Evolutionary conservation across 495 filamentous ascomycete genomes (phyloP), one percentile per base, ranked within the genome.

Genomic region (Aspergillus wentii): DNA sequence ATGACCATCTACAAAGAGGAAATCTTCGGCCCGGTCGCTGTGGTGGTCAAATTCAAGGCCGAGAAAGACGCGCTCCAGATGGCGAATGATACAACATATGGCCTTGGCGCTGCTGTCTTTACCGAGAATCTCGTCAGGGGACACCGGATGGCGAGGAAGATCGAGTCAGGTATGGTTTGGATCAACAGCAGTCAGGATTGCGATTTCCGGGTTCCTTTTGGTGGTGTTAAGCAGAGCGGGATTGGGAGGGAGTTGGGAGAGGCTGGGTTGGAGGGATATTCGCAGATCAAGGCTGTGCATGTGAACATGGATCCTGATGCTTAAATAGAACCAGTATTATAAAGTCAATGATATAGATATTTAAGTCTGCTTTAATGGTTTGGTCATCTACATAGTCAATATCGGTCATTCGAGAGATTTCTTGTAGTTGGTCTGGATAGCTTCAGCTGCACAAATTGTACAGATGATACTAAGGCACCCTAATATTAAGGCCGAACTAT

Each of bases 81-180:
- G 48, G 91, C 91, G 3, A 97, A 96, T 49, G 78, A 88, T 52
- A 88, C 83, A 1, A 85, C 79, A 0, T 96, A 94, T 48, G 91
- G 91, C 1, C 75, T 97, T 3, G 90, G 86, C n/a, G 79, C 79
- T 13, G 84, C 89, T 0, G 64, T 97, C 0, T 95, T 96, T 53
- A 95, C 86, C 3, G 69, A 75, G 50, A 79, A 95, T 52, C 63
- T 96, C 39, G 76, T 76, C 43, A 76, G 78, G 37, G 88, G 82
- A 15, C 91, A 96, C 64, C 75, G 85, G 16, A 79, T 95, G 2
- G 90, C 91, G 5, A 67, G 77, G 33, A 79, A 79, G 47, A 85
- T 97, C 45, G 86, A 96, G 63, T 76, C 88, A 0, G 92, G 92
- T 28, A 95, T 94, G 89, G 89, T 96, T 13, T 97, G 89, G 89